These are phyloP conservation scores for Glonium stellatum DNA, from an alignment of 495 filamentous ascomycete genomes.

Conservation along the genomic window DNA sequence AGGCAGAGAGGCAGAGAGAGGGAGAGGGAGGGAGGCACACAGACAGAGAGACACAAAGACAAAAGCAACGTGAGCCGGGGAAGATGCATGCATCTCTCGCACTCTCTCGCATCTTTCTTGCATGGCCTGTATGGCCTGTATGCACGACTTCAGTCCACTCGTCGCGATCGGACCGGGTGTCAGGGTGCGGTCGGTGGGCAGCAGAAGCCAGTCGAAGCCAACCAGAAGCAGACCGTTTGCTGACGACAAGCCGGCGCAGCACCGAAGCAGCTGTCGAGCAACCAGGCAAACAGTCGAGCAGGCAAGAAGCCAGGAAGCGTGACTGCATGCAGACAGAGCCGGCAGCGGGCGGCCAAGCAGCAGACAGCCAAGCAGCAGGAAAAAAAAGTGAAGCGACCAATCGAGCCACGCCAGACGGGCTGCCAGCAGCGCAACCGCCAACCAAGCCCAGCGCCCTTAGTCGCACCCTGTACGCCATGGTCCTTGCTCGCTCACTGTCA, in stretches of 20 bases:
- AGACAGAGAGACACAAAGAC: constrained; percentile 1
- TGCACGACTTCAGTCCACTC: too few relatives aligned
- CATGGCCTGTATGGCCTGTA: too few relatives aligned
- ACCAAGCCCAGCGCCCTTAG: not conserved
- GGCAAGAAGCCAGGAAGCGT: not conserved
- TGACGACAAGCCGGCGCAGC: too few relatives aligned
- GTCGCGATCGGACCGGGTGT: too few relatives aligned
- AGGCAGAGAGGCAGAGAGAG: not conserved
- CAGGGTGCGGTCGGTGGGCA: too few relatives aligned
- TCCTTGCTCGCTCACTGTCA: constrained; percentile 13
- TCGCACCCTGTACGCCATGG: not conserved
- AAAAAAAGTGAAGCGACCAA: constrained; percentile 4
- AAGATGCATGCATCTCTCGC: too few relatives aligned
- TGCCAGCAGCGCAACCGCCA: not conserved
- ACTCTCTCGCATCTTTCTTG: too few relatives aligned
- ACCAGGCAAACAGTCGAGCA: too few relatives aligned
- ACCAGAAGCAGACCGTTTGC: too few relatives aligned
- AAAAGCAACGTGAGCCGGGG: too few relatives aligned
- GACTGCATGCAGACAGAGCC: not conserved
- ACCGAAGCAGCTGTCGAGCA: too few relatives aligned
- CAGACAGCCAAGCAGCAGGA: not conserved
- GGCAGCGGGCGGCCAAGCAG: not conserved
- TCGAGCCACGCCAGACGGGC: not conserved
- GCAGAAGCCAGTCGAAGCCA: too few relatives aligned
- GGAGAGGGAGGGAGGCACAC: not conserved